Evolutionary conservation across 208 protist genomes (phyloP).

Genomic region (Trypanosoma lewisi): DNA sequence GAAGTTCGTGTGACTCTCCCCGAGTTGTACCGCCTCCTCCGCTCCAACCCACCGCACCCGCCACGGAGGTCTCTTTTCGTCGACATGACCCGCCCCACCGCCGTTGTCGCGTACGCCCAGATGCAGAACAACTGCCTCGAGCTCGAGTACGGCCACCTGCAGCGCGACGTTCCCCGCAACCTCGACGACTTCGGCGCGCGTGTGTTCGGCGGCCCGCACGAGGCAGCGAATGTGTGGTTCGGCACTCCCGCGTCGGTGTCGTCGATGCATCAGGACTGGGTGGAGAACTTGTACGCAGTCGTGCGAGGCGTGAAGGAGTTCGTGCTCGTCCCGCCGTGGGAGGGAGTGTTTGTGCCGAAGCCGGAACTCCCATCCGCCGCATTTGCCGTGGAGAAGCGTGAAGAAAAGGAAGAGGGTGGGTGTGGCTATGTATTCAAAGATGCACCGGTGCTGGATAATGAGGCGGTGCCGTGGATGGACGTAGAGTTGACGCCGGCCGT

Average conservation of each 20-base stretch:
- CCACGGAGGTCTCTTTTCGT: slow-evolving; percentile 39
- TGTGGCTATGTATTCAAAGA: slow-evolving; percentile 37
- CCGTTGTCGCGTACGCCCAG: slow-evolving; percentile 79
- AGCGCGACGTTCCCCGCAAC: slow-evolving; percentile 46
- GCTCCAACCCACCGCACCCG: slow-evolving; percentile 36
- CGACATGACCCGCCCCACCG: slow-evolving; percentile 43
- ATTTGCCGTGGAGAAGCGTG: slow-evolving; percentile 38
- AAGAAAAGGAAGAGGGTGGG: slow-evolving; percentile 2
- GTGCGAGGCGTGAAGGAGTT: slow-evolving; percentile 91
- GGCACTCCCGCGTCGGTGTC: slow-evolving; percentile 76
- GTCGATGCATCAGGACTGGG: slow-evolving; percentile 91
- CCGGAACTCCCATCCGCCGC: slow-evolving; percentile 63
- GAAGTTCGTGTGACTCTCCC: slow-evolving; percentile 73
- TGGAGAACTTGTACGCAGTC: slow-evolving; percentile 91
- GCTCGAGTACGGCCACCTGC: slow-evolving; percentile 74
- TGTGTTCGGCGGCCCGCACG: slow-evolving; percentile 61
- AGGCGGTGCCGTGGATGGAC: slow-evolving; percentile 83
- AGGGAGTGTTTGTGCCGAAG: slow-evolving; percentile 81
- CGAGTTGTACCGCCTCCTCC: slow-evolving; percentile 72
- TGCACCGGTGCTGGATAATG: slow-evolving; percentile 57
- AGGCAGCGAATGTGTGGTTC: slow-evolving; percentile 91
- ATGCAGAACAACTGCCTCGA: slow-evolving; percentile 91
- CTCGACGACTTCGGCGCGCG: slow-evolving; percentile 68
- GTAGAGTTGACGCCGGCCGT: slow-evolving; percentile 68
- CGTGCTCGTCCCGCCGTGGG: slow-evolving; percentile 86